Conservation (phyloP, 2,329 filamentous ascomycete genomes). For the Exophiala sideris region DNA sequence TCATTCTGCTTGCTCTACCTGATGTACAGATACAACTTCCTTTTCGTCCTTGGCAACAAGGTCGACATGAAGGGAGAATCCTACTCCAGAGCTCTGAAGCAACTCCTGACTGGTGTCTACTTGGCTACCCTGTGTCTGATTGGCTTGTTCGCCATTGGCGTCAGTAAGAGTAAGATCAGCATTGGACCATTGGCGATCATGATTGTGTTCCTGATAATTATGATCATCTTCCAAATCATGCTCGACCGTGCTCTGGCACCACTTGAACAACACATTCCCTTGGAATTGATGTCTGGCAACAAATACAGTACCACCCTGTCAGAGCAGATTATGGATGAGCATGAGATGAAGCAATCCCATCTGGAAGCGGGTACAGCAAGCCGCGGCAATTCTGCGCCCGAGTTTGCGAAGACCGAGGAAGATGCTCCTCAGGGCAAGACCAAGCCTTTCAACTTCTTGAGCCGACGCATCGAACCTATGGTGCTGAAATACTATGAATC, state of each 20-base stretch:
- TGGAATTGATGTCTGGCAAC: constrained; percentile 48
- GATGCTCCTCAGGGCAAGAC: constrained; percentile 25
- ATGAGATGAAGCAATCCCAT: constrained; percentile 18
- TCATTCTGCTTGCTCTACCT: constrained; percentile 79
- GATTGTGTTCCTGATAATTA: constrained; percentile 70
- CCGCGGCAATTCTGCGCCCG: constrained; percentile 23
- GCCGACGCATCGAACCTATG: constrained; percentile 17
- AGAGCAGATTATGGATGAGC: constrained; percentile 19
- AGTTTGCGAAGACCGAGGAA: constrained; percentile 28
- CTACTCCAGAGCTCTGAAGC: constrained; percentile 80
- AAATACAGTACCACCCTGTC: constrained; percentile 19
- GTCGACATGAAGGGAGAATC: constrained; percentile 86
- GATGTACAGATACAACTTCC: constrained; percentile 83
- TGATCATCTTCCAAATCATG: constrained; percentile 67
- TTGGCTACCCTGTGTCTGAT: constrained; percentile 79
- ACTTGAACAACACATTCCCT: constrained; percentile 65
- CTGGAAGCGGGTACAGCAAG: constrained; percentile 12
- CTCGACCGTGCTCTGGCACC: constrained; percentile 45
- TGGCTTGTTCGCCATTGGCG: constrained; percentile 72
- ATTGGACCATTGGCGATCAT: constrained; percentile 72
- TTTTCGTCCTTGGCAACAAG: constrained; percentile 77
- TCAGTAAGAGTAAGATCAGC: constrained; percentile 30
- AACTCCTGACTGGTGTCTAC: constrained; percentile 80
- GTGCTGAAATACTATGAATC: constrained; percentile 21
- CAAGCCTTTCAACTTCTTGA: constrained; percentile 23